Conservation (phyloP, 2,329 filamentous ascomycete genomes). For the Fusarium armeniacum region DNA sequence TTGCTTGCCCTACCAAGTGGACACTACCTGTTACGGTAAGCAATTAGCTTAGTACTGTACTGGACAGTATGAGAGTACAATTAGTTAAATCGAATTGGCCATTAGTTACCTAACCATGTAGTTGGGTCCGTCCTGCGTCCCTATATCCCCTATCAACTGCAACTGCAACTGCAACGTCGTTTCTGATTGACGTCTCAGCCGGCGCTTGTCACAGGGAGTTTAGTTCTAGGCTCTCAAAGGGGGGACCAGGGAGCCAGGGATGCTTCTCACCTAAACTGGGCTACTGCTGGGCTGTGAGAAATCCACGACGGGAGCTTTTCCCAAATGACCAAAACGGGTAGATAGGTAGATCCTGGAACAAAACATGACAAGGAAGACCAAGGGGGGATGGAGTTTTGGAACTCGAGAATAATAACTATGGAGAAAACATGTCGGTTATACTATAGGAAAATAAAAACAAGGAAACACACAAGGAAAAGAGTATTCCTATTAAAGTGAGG, state of each 20-base stretch:
- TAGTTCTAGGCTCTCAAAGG: slow-evolving; percentile 30
- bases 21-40: slow-evolving; percentile 3
- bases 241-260: slow-evolving; percentile 23
- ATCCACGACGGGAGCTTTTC: slow-evolving; percentile 24
- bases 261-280: slow-evolving; percentile 1
- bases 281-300: slow-evolving; percentile 7
- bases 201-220: slow-evolving; percentile 32
- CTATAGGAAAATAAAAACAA: neutral
- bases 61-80: neutral
- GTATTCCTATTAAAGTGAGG: slow-evolving; percentile 37
- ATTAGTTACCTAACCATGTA: slow-evolving; percentile 1
- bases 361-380: slow-evolving; percentile 18
- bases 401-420: slow-evolving; percentile 37
- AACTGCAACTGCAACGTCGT: slow-evolving; percentile 31
- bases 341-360: slow-evolving; percentile 23
- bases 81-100: neutral
- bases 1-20: neutral
- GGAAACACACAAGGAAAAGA: slow-evolving; percentile 15
- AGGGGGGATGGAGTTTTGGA: slow-evolving; percentile 27
- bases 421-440: slow-evolving; percentile 18
- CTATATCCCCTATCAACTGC: slow-evolving; percentile 2
- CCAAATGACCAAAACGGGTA: slow-evolving; percentile 8
- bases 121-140: slow-evolving; percentile 18
- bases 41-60: neutral
- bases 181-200: slow-evolving; percentile 35